Conservation (phyloP, 164 flowering plant species). For the Dillenia turbinata region DNA sequence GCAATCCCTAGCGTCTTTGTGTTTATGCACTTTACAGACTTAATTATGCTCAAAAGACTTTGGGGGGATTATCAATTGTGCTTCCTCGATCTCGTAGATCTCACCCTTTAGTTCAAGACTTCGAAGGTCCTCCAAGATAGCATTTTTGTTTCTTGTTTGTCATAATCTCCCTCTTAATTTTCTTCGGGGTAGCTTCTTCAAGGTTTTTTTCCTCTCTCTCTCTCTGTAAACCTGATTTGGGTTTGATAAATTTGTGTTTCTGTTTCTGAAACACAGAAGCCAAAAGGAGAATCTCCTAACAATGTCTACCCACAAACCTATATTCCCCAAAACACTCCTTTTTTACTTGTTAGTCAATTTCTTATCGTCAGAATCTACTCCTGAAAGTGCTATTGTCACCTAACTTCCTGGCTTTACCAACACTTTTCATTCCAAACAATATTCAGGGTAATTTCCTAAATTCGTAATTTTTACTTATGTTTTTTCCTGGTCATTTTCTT, state of each 20-base stretch:
- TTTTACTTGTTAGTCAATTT: slow-evolving; percentile 1
- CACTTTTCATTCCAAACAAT: slow-evolving; percentile 75
- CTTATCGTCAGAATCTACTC: slow-evolving; percentile 36
- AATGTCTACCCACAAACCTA: too few relatives aligned
- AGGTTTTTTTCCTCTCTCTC: slow-evolving; percentile 31
- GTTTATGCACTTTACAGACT: slow-evolving; percentile 37
- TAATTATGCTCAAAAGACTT: slow-evolving; percentile 17
- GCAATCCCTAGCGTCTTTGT: slow-evolving; percentile 31
- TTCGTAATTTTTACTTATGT: neutral
- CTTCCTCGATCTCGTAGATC: slow-evolving; percentile 13
- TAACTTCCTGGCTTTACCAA: slow-evolving; percentile 77
- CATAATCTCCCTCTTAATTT: slow-evolving; percentile 80
- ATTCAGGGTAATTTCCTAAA: slow-evolving; percentile 56
- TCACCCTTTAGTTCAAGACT: slow-evolving; percentile 12
- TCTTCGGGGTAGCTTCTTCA: slow-evolving; percentile 79
- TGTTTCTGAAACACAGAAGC: too few relatives aligned
- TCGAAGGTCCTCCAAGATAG: slow-evolving; percentile 54
- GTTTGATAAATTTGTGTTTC: too few relatives aligned
- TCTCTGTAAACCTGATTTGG: too few relatives aligned
- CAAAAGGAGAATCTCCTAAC: too few relatives aligned
- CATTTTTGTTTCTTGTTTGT: slow-evolving; percentile 78
- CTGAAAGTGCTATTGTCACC: slow-evolving; percentile 48
- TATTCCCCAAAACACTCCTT: neutral
- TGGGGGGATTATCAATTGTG: neutral
- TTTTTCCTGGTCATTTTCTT: neutral